Base-by-base conservation (phyloP, 345 rosid species). In the Rhodomyrtus tomentosa region DNA sequence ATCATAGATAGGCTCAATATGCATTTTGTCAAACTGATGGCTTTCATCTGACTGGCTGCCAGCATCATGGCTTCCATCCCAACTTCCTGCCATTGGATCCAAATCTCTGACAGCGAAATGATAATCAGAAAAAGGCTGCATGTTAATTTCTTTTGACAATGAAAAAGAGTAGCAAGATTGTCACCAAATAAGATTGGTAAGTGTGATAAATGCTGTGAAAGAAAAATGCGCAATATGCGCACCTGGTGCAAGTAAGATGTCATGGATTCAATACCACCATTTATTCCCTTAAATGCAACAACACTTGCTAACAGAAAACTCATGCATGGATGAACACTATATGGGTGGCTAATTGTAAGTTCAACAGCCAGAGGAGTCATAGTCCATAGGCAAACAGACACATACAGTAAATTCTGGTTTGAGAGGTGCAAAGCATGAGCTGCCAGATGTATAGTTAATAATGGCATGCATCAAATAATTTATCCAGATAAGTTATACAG, bases 21-120 rank as follows among this genome's bases (percentile, higher is more conserved):
- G 92, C 62, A 83, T 72, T 84, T 93, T 93, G 85, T 94, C 98
- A 48, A 92, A 92, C 13, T 87, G 88, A 87, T 90, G 84, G 90
- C 98, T 97, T 18, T 91, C 94, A 45, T 95, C 98, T 21, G 98
- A 95, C 82, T 92, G 95, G 88, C 95, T 94, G 51, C 93, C 93
- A 56, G 84, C 85, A 76, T 92, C 94, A 55, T 88, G 91, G 87
- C 89, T 88, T 87, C 91, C 94, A 81, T 94, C 98, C 94, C 91
- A 92, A 89, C 92, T 92, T 86, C 87, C 94, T 27, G 91, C 93
- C 98, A 94, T 95, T 48, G 53, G 84, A 86, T 87, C 73, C n/a
- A 83, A 36, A 36, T 32, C 40, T 18, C 79, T 68, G 25, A 68
- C 79, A 36, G 79, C 25, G 0, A 68, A 68, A 36, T 68, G 79